A percentile compares a stretch with the other conserved stretches of the same genome.
phyloP scores from a whole-genome alignment of 2,329 filamentous ascomycete genomes.

The Capronia americana region DNA sequence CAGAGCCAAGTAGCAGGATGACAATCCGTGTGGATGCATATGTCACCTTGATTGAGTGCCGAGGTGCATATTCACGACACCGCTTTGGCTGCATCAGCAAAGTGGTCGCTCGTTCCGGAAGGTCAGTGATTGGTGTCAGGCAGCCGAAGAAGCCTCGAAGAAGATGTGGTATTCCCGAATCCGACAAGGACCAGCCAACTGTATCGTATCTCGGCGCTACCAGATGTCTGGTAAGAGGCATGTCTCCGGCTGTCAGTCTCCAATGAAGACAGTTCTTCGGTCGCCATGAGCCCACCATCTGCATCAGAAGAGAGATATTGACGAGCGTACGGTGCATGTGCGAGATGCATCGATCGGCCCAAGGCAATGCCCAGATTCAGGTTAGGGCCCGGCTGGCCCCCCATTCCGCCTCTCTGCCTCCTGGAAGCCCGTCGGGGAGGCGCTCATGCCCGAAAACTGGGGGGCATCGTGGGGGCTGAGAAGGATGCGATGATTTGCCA shows the following conservation, averaged over 20 bases:
- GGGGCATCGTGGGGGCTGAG: no score
- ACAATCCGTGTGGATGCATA: background rate
- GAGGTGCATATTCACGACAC: conserved; percentile 5
- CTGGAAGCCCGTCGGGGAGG: background rate
- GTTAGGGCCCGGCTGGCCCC: no score
- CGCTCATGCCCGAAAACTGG: background rate
- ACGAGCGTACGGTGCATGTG: background rate
- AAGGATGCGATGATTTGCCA: background rate
- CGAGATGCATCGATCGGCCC: background rate
- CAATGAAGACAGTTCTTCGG: background rate
- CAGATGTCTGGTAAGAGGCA: no score
- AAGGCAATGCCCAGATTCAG: no score
- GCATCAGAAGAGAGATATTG: background rate
- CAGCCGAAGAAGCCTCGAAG: background rate
- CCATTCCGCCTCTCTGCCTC: no score
- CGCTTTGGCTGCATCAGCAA: background rate
- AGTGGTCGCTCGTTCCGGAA: conserved; percentile 7
- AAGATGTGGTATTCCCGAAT: background rate
- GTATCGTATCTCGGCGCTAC: background rate
- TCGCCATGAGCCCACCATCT: background rate
- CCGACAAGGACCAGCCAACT: background rate
- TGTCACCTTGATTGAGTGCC: background rate
- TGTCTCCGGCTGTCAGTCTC: no score
- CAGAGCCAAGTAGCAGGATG: conserved; percentile 6
- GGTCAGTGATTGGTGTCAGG: background rate